Conservation (phyloP, 441 rosid genomes). For the Euphorbia schlechtendalii region DNA sequence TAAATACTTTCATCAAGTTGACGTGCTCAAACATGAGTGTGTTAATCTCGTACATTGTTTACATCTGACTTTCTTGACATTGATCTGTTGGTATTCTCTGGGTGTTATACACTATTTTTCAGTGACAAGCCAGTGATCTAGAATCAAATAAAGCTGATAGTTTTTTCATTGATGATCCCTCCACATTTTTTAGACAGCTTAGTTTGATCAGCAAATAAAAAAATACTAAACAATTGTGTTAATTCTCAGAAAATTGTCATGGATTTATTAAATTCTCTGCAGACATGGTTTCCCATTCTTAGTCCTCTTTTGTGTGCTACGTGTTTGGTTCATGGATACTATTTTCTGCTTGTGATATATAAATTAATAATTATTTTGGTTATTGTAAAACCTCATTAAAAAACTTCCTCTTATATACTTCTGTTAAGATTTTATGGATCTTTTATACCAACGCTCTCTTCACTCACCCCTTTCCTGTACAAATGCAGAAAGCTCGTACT, state of each 20-base stretch:
- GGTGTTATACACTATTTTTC: too few relatives aligned
- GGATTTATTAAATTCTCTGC: not conserved
- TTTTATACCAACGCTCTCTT: slow-evolving; percentile 3
- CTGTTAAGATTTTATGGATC: not conserved
- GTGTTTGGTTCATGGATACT: not conserved
- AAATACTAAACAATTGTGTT: not conserved
- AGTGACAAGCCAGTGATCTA: not conserved
- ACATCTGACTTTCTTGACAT: slow-evolving; percentile 4
- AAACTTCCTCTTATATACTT: not conserved
- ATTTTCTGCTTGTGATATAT: not conserved
- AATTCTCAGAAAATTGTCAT: not conserved
- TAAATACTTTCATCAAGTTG: not conserved
- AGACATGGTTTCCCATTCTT: too few relatives aligned
- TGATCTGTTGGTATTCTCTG: not conserved
- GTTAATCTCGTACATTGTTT: not conserved
- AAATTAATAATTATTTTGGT: not conserved
- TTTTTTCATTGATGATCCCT: not conserved
- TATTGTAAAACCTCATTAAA: not conserved
- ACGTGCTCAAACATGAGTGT: not conserved
- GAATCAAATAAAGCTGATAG: slow-evolving; percentile 1
- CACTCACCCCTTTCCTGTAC: not conserved
- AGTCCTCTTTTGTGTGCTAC: not conserved
- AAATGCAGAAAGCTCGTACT: slow-evolving; percentile 73
- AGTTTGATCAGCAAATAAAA: not conserved
- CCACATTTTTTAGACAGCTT: not conserved